Evolutionary conservation across 116 monocot genomes (phyloP).

Genomic region (Dioscorea cayenensis): DNA sequence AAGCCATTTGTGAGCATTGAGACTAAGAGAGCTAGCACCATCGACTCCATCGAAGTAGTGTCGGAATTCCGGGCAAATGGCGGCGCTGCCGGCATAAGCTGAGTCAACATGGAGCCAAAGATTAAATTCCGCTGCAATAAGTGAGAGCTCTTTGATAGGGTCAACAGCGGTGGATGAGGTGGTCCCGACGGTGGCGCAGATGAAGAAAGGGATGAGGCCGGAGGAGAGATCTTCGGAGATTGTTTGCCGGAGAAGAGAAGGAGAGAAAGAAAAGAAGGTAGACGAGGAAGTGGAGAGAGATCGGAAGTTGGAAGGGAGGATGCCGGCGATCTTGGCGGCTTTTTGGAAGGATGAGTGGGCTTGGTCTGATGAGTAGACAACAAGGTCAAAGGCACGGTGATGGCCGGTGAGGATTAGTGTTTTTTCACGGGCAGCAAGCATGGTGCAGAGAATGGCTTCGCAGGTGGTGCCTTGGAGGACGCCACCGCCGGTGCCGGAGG

Average conservation of each 20-base stretch:
- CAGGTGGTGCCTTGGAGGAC: conserved; percentile 43
- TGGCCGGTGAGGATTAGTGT: conserved; percentile 11
- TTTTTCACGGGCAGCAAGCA: conserved; percentile 30
- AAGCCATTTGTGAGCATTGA: conserved; percentile 23
- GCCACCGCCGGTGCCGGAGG: conserved; percentile 17
- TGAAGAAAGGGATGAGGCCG: conserved; percentile 27
- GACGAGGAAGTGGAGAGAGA: conserved; percentile 4
- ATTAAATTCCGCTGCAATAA: conserved; percentile 7
- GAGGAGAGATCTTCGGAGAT: conserved; percentile 17
- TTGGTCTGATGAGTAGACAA: conserved; percentile 41
- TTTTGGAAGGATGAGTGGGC: conserved; percentile 40
- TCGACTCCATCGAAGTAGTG: conserved; percentile 33
- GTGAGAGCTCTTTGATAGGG: conserved; percentile 23
- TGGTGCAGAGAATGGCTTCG: conserved; percentile 41
- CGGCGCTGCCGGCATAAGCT: conserved; percentile 32
- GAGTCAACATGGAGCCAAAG: conserved; percentile 40
- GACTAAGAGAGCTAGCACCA: conserved; percentile 33
- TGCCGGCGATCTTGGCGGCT: conserved; percentile 31
- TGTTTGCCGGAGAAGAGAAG: neutral
- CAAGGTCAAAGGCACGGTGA: conserved; percentile 16
- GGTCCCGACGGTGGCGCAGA: conserved; percentile 46
- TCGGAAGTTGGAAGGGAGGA: conserved; percentile 33
- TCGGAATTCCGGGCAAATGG: conserved; percentile 38
- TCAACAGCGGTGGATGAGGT: conserved; percentile 33
- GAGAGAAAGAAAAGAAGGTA: conserved; percentile 11